These are phyloP conservation scores for Epicoccum nigrum DNA, from an alignment of 2,329 filamentous ascomycete species.

Conservation along the genomic window DNA sequence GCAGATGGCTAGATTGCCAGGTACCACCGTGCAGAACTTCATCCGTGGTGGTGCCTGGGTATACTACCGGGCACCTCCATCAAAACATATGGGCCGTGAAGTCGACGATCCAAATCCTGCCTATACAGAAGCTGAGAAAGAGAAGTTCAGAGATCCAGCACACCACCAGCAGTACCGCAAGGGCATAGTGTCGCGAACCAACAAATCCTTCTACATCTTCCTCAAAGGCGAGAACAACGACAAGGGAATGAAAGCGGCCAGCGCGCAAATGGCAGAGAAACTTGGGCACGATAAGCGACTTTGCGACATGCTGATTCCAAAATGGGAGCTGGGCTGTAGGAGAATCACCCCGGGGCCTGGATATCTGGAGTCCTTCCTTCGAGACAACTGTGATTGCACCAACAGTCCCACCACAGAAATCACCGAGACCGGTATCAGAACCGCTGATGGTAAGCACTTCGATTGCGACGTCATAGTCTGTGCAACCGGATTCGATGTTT, in stretches of 20 bases:
- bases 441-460: slow-evolving; percentile 49
- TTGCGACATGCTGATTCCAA: slow-evolving; percentile 31
- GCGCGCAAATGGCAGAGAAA: slow-evolving; percentile 25
- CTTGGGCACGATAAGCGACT: slow-evolving; percentile 22
- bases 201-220: slow-evolving; percentile 31
- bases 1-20: slow-evolving; percentile 26
- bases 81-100: slow-evolving; percentile 29
- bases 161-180: slow-evolving; percentile 25
- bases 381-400: slow-evolving; percentile 56
- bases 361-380: slow-evolving; percentile 56
- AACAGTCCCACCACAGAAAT: slow-evolving; percentile 53
- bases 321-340: slow-evolving; percentile 37
- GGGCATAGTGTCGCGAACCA: slow-evolving; percentile 26
- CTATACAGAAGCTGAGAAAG: slow-evolving; percentile 26
- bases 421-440: slow-evolving; percentile 53
- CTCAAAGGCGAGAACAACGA: slow-evolving; percentile 28
- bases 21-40: slow-evolving; percentile 28
- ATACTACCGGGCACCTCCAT: slow-evolving; percentile 27
- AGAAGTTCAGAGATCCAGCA: slow-evolving; percentile 24
- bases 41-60: slow-evolving; percentile 29
- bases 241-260: slow-evolving; percentile 23
- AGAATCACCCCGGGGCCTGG: slow-evolving; percentile 55
- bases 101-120: slow-evolving; percentile 29
- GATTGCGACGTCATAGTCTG: slow-evolving; percentile 46
- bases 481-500: slow-evolving; percentile 53